Percentiles rank a stretch among this genome's conserved stretches.
Evolutionary conservation across 2,329 filamentous ascomycete genomes (phyloP).

Genomic region (Thielaviopsis cerberus): DNA sequence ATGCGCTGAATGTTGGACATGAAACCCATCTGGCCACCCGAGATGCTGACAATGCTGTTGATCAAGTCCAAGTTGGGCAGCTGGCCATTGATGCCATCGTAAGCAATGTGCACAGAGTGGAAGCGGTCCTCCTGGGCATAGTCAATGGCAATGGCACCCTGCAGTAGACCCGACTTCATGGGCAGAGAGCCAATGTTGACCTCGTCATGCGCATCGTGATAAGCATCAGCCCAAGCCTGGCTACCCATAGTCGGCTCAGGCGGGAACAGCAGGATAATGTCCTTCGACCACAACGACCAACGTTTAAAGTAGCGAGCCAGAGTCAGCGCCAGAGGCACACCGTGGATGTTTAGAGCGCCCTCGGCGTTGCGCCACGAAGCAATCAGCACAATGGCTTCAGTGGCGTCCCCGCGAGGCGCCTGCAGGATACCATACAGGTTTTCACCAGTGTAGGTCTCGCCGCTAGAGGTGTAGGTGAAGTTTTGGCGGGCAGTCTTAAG

Average conservation of each 20-base stretch:
- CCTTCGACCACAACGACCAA: conserved; percentile 98
- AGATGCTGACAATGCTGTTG: conserved; percentile 80
- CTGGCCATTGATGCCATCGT: conserved; percentile 90
- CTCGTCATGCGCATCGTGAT: conserved; percentile 73
- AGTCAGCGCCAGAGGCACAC: conserved; percentile 69
- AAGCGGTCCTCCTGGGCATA: conserved; percentile 74
- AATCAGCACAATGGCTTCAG: conserved; percentile 85
- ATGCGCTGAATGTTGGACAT: conserved; percentile 69
- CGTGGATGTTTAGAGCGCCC: conserved; percentile 63
- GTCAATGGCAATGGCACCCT: conserved; percentile 84
- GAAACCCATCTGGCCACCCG: conserved; percentile 82
- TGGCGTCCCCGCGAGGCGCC: conserved; percentile 85
- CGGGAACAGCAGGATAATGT: conserved; percentile 82
- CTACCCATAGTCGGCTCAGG: conserved; percentile 78
- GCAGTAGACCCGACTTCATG: conserved; percentile 80
- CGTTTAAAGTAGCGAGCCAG: conserved; percentile 88
- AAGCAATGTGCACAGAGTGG: conserved; percentile 74
- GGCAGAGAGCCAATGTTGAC: conserved; percentile 54
- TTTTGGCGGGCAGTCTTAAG: conserved; percentile 77
- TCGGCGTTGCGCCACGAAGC: conserved; percentile 75
- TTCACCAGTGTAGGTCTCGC: conserved; percentile 55
- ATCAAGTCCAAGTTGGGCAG: conserved; percentile 89
- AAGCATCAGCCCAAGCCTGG: conserved; percentile 94
- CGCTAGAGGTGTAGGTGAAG: conserved; percentile 68
- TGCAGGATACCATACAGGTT: conserved; percentile 90